Conservation (phyloP, 208 protist genomes). For the Leishmania arabica region DNA sequence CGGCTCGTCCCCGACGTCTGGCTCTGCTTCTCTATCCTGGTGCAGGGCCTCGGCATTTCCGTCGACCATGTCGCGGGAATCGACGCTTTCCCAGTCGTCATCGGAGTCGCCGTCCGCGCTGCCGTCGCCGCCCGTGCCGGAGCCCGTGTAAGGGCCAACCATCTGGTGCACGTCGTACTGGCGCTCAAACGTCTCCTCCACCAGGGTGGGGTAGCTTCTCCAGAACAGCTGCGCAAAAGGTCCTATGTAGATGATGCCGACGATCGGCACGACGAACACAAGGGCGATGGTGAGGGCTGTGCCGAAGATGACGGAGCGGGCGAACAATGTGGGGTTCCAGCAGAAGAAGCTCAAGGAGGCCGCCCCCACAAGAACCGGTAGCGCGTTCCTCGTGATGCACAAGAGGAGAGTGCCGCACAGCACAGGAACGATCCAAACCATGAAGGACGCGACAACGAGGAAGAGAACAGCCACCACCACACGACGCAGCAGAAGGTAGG, state of each 20-base stretch:
- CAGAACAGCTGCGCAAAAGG: constrained; percentile 5
- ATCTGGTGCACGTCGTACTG: constrained; percentile 37
- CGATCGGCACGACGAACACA: constrained; percentile 11
- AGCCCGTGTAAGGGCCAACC: constrained; percentile 13
- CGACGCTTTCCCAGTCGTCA: constrained; percentile 23
- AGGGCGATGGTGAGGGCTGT: constrained; percentile 8
- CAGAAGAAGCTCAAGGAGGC: constrained; percentile 59
- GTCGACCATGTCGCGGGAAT: not conserved
- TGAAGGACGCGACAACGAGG: constrained; percentile 30
- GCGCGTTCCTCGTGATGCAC: constrained; percentile 17
- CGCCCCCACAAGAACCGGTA: constrained; percentile 30
- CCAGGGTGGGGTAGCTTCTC: constrained; percentile 14
- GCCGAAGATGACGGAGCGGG: constrained; percentile 7
- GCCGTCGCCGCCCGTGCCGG: not conserved
- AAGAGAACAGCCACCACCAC: constrained; percentile 60
- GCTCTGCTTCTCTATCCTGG: not conserved
- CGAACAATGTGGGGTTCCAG: constrained; percentile 29
- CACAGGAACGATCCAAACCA: constrained; percentile 55
- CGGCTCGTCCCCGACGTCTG: not conserved
- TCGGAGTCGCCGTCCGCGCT: not conserved
- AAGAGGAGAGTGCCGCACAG: constrained; percentile 32
- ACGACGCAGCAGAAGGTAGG: constrained; percentile 39
- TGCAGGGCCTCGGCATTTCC: not conserved
- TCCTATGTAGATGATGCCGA: constrained; percentile 16
- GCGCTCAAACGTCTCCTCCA: constrained; percentile 34